These are phyloP conservation scores for Suillus subluteus DNA, from an alignment of 768 basidiomycete species.

Conservation along the genomic window DNA sequence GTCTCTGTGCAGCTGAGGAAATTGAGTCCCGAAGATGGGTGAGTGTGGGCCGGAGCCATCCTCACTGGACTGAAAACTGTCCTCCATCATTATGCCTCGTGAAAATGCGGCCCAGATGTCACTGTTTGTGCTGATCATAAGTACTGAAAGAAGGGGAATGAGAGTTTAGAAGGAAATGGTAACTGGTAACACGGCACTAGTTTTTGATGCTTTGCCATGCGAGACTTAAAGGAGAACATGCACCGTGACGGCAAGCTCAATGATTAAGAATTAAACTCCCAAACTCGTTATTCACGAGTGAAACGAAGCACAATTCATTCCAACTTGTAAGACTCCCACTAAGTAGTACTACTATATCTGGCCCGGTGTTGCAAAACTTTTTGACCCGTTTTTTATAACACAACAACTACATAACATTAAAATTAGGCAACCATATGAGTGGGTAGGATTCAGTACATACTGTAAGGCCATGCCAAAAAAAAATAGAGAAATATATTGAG, in stretches of 20 bases:
- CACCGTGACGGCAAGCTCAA: constrained; percentile 41
- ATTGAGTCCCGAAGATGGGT: constrained; percentile 60
- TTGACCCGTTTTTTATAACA: too few species aligned
- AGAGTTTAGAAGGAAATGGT: constrained; percentile 23
- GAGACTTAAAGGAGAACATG: constrained; percentile 40
- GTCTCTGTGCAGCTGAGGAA: constrained; percentile 51
- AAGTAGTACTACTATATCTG: too few species aligned
- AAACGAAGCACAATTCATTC: too few species aligned
- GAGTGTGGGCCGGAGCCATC: constrained; percentile 79
- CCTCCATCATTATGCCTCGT: constrained; percentile 55
- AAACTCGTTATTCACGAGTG: too few species aligned
- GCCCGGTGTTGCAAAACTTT: too few species aligned
- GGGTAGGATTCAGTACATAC: too few species aligned
- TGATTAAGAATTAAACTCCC: too few species aligned
- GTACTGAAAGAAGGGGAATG: constrained; percentile 27
- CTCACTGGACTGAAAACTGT: constrained; percentile 72
- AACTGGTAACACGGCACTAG: constrained; percentile 26
- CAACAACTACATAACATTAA: too few species aligned
- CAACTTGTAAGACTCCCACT: too few species aligned
- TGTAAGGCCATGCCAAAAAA: too few species aligned
- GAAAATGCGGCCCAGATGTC: constrained; percentile 66
- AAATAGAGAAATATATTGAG: too few species aligned
- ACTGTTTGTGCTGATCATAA: constrained; percentile 57
- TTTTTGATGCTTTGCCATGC: constrained; percentile 47
- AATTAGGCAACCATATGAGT: too few species aligned